phyloP scores from a whole-genome alignment of 208 protist genomes.

The Phytomonas sp. region DNA sequence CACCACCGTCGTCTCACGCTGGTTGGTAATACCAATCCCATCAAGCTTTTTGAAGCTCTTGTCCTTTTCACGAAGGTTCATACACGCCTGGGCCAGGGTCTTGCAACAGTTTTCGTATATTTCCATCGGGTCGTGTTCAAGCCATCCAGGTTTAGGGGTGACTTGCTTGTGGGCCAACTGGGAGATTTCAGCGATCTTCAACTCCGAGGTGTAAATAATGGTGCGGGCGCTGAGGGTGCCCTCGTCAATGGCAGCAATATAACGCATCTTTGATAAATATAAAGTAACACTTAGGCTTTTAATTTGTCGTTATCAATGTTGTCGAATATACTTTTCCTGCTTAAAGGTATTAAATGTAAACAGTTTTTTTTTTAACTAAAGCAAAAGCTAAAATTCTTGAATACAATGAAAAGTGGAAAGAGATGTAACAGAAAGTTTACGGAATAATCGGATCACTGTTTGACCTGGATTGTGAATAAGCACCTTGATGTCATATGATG shows the following conservation, averaged over 20 bases:
- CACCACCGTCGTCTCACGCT: slow-evolving; percentile 97
- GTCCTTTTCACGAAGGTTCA: slow-evolving; percentile 31
- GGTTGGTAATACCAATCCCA: slow-evolving; percentile 96
- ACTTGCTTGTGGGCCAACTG: slow-evolving; percentile 80
- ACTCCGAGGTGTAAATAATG: slow-evolving; percentile 88
- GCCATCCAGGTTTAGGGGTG: slow-evolving; percentile 89
- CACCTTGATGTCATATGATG: too few species aligned
- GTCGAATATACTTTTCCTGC: too few species aligned
- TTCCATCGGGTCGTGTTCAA: slow-evolving; percentile 93
- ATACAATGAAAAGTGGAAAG: too few species aligned
- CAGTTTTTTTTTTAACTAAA: too few species aligned
- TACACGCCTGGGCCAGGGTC: slow-evolving; percentile 68
- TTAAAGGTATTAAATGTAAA: too few species aligned
- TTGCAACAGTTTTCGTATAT: slow-evolving; percentile 75
- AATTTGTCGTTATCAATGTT: slow-evolving; percentile 12
- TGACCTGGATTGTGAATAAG: too few species aligned
- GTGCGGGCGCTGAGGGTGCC: slow-evolving; percentile 93
- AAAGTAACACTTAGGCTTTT: too few species aligned
- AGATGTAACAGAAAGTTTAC: too few species aligned
- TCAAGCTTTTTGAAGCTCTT: slow-evolving; percentile 39
- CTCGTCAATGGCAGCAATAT: slow-evolving; percentile 89
- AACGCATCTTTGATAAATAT: slow-evolving; percentile 47
- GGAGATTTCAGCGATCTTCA: slow-evolving; percentile 44
- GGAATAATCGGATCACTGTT: too few species aligned
- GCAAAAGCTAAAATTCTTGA: too few species aligned